These are phyloP conservation scores for Aspergillus steynii DNA, from an alignment of 495 filamentous ascomycete genomes.

Conservation along the genomic window DNA sequence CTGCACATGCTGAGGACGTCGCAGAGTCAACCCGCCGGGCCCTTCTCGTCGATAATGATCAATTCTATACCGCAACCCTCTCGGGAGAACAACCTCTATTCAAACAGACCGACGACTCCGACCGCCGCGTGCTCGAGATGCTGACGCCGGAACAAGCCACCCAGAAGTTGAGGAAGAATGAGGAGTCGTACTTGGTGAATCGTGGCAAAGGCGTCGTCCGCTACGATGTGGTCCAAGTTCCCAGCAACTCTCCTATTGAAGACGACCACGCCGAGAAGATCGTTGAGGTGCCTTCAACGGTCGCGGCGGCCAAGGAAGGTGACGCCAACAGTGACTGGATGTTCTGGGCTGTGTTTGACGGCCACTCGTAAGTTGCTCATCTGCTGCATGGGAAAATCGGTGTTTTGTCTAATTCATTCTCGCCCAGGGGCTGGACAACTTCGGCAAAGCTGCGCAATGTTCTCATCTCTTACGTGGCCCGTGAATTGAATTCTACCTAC, in stretches of 20 bases:
- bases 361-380: constrained; percentile 66
- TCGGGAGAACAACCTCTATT: constrained; percentile 79
- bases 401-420: neutral
- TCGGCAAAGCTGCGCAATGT: constrained; percentile 93
- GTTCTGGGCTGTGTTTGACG: constrained; percentile 99
- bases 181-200: constrained; percentile 89
- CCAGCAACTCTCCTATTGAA: constrained; percentile 97
- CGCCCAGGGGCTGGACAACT: constrained; percentile 85
- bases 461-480: constrained; percentile 86
- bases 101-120: constrained; percentile 80
- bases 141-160: constrained; percentile 94
- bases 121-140: constrained; percentile 87
- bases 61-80: constrained; percentile 78
- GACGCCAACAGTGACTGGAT: constrained; percentile 85
- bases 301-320: constrained; percentile 51
- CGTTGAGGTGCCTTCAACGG: constrained; percentile 72
- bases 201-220: constrained; percentile 88
- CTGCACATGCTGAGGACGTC: constrained; percentile 33
- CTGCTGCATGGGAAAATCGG: neutral
- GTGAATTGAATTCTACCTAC: constrained; percentile 93
- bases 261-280: constrained; percentile 98
- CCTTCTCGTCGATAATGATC: constrained; percentile 78
- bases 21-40: constrained; percentile 37
- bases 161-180: constrained; percentile 80
- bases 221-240: constrained; percentile 93